These are phyloP conservation scores for Arthrinium puccinioides DNA, from an alignment of 2,329 filamentous ascomycete genomes.

Conservation along the genomic window DNA sequence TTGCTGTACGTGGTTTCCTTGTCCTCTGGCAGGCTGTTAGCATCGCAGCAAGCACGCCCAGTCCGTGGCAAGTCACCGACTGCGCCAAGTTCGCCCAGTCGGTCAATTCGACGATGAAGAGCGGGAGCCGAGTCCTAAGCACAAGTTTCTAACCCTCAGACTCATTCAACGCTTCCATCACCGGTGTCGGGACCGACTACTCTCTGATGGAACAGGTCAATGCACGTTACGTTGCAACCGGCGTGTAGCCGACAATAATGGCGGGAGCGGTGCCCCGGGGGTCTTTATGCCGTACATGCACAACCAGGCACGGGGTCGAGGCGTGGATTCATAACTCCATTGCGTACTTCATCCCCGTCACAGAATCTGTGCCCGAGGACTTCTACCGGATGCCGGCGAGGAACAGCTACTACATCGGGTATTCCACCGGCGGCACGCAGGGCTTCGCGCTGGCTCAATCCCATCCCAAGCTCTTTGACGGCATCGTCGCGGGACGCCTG, in stretches of 20 bases:
- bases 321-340: slow-evolving; percentile 31
- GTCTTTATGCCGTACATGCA: slow-evolving; percentile 12
- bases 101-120: not conserved
- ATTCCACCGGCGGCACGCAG: slow-evolving; percentile 33
- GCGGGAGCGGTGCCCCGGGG: slow-evolving; percentile 9
- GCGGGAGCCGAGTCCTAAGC: slow-evolving; percentile 5
- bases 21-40: not conserved
- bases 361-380: slow-evolving; percentile 17
- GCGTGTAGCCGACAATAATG: slow-evolving; percentile 11
- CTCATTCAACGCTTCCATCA: slow-evolving; percentile 16
- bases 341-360: slow-evolving; percentile 21
- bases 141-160: not conserved
- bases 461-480: slow-evolving; percentile 32
- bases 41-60: not conserved
- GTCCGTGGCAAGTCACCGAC: slow-evolving; percentile 8
- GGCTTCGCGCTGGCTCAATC: slow-evolving; percentile 31
- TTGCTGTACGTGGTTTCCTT: not conserved
- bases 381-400: slow-evolving; percentile 24
- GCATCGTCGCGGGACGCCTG: slow-evolving; percentile 29
- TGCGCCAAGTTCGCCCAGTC: slow-evolving; percentile 11
- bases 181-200: slow-evolving; percentile 12
- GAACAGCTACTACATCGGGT: slow-evolving; percentile 31
- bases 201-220: slow-evolving; percentile 13
- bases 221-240: slow-evolving; percentile 15
- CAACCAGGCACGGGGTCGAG: slow-evolving; percentile 9